A percentile compares a stretch with the other conserved stretches of the same genome.
Conservation (phyloP, 169 alveolate genomes). For the Eimeria mitis region DNA sequence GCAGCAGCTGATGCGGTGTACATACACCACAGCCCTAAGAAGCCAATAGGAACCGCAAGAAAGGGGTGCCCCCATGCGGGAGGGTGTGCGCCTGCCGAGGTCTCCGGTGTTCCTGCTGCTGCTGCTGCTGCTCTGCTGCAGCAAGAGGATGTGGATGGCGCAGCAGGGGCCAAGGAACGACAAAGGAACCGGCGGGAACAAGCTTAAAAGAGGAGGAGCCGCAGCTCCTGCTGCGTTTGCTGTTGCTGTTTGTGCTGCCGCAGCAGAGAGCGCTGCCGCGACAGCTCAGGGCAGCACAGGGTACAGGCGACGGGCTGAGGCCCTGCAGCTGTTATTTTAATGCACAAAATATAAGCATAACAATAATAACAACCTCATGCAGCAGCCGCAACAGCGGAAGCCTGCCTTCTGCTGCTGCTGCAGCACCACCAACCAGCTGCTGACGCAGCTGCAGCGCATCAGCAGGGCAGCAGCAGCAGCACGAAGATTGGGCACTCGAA, state of each 20-base stretch:
- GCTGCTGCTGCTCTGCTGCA: neutral
- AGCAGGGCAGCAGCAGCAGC: conserved; percentile 48
- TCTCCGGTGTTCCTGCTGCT: conserved; percentile 21
- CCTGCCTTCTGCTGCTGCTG: conserved; percentile 25
- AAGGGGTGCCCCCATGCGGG: conserved; percentile 9
- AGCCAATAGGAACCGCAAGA: conserved; percentile 36
- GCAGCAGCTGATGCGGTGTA: conserved; percentile 25
- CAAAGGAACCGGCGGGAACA: conserved; percentile 25
- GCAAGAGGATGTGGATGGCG: neutral
- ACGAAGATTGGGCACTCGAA: conserved; percentile 7
- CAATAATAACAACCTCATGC: conserved; percentile 15
- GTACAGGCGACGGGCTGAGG: neutral
- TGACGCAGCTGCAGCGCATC: conserved; percentile 38
- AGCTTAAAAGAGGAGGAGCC: neutral
- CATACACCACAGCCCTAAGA: conserved; percentile 21
- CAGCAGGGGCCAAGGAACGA: conserved; percentile 46
- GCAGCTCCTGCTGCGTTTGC: conserved; percentile 21
- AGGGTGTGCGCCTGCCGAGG: conserved; percentile 63
- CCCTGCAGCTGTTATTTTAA: conserved; percentile 8
- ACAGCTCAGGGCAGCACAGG: conserved; percentile 31
- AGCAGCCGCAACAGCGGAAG: conserved; percentile 25
- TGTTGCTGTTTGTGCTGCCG: conserved; percentile 13
- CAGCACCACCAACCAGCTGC: conserved; percentile 49
- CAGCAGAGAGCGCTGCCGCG: conserved; percentile 56
- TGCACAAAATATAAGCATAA: neutral